Conservation (phyloP, 768 basidiomycete species). For the Leucosporidium creatinivorum region DNA sequence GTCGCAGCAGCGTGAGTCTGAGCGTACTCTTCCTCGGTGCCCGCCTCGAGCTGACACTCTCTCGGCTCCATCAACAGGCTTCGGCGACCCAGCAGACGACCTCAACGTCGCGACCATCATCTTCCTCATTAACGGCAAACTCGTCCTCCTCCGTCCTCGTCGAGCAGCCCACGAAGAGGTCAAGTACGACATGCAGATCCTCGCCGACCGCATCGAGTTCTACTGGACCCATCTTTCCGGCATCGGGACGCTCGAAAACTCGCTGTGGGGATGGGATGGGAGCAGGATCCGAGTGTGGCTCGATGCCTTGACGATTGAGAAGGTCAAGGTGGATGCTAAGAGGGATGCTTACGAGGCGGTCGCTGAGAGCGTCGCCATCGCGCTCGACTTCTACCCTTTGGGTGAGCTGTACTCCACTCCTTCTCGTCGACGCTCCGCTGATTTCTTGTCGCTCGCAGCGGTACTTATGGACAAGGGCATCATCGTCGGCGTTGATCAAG, state of each 20-base stretch:
- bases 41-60: conserved; percentile 4
- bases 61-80: conserved; percentile 49
- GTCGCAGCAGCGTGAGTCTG: conserved; percentile 74
- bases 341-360: conserved; percentile 52
- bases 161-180: conserved; percentile 84
- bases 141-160: conserved; percentile 79
- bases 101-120: conserved; percentile 88
- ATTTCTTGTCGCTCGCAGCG: conserved; percentile 48
- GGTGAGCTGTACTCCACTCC: conserved; percentile 51
- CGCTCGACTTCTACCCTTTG: conserved; percentile 88
- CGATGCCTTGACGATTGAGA: conserved; percentile 85
- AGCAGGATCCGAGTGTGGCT: conserved; percentile 85
- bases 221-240: conserved; percentile 98
- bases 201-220: conserved; percentile 93
- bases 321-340: conserved; percentile 46
- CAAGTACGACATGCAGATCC: conserved; percentile 93
- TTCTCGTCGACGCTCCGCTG: background rate
- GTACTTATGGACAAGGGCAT: conserved; percentile 99
- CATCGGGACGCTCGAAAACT: conserved; percentile 88
- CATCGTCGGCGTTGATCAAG: conserved; percentile 90
- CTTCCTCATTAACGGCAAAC: conserved; percentile 86
- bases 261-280: conserved; percentile 94
- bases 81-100: conserved; percentile 90
- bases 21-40: background rate
- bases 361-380: conserved; percentile 86